These are phyloP conservation scores for Vaccinium macrocarpon DNA, from an alignment of 148 eudicot genomes.

Conservation along the genomic window DNA sequence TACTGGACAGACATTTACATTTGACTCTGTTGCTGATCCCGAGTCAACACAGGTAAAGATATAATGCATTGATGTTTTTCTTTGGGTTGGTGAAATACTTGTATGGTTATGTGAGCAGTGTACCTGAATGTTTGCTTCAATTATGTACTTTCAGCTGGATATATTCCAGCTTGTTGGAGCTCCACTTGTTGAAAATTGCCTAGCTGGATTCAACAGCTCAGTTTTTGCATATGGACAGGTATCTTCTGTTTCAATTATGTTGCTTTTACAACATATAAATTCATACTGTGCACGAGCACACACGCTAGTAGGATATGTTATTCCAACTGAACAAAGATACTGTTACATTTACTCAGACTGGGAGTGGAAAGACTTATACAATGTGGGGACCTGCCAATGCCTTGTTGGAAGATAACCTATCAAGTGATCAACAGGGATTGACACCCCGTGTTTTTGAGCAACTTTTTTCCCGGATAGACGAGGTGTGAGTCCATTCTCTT, in stretches of 20 bases:
- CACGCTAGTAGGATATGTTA: neutral
- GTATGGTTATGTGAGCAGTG: neutral
- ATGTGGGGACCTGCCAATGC: constrained; percentile 99
- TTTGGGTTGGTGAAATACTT: constrained; percentile 2
- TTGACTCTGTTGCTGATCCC: constrained; percentile 81
- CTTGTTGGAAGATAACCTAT: constrained; percentile 60
- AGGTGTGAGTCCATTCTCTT: constrained; percentile 40
- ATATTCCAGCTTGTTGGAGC: constrained; percentile 91
- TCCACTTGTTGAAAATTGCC: constrained; percentile 96
- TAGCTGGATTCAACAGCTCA: constrained; percentile 94
- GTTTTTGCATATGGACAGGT: constrained; percentile 99
- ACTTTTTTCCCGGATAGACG: constrained; percentile 75
- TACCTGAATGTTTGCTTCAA: constrained; percentile 8
- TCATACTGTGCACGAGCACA: too few relatives aligned
- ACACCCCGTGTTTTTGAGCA: constrained; percentile 86
- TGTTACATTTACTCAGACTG: constrained; percentile 49
- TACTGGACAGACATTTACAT: constrained; percentile 72
- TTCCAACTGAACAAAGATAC: neutral
- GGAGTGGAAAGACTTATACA: constrained; percentile 95
- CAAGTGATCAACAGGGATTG: constrained; percentile 75
- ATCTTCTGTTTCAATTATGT: constrained; percentile 9
- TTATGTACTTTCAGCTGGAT: constrained; percentile 55
- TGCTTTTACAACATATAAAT: neutral
- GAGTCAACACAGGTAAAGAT: constrained; percentile 80
- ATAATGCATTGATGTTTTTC: neutral